These are phyloP conservation scores for Leavenworthia alabamica DNA, from an alignment of 345 rosid genomes.

Conservation along the genomic window DNA sequence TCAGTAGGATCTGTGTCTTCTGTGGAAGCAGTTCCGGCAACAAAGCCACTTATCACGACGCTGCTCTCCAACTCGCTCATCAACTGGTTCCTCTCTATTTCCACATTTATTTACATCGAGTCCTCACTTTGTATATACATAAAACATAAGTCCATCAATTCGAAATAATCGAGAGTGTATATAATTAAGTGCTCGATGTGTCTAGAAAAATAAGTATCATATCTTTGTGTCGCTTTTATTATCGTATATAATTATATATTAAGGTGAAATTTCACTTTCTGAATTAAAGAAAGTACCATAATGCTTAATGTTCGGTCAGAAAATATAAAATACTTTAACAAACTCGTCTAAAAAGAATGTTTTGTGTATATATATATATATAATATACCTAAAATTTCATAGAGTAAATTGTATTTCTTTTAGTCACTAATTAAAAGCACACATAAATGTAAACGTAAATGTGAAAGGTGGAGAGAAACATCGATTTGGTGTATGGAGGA, in stretches of 20 bases:
- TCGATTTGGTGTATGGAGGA: slow-evolving; percentile 37
- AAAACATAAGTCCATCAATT: background rate
- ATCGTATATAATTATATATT: background rate
- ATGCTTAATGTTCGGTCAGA: background rate
- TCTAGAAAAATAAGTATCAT: background rate
- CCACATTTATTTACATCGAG: background rate
- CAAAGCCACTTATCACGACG: slow-evolving; percentile 31
- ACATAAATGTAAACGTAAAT: background rate
- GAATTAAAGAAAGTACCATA: background rate
- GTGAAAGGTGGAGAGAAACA: slow-evolving; percentile 28
- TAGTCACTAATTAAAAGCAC: background rate
- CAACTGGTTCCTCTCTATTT: slow-evolving; percentile 20
- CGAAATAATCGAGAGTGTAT: background rate
- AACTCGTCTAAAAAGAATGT: background rate
- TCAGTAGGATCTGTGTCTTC: slow-evolving; percentile 34
- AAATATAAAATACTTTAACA: background rate
- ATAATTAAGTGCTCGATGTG: background rate
- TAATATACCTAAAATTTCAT: background rate
- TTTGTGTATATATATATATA: background rate
- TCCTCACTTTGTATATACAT: background rate
- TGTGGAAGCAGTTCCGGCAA: slow-evolving; percentile 35
- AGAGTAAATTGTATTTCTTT: background rate
- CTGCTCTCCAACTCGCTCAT: slow-evolving; percentile 32
- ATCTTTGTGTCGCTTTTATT: background rate
- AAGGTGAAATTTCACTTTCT: background rate